Conservation (phyloP, 805 yeast genomes). For the Lipomyces sp. region DNA sequence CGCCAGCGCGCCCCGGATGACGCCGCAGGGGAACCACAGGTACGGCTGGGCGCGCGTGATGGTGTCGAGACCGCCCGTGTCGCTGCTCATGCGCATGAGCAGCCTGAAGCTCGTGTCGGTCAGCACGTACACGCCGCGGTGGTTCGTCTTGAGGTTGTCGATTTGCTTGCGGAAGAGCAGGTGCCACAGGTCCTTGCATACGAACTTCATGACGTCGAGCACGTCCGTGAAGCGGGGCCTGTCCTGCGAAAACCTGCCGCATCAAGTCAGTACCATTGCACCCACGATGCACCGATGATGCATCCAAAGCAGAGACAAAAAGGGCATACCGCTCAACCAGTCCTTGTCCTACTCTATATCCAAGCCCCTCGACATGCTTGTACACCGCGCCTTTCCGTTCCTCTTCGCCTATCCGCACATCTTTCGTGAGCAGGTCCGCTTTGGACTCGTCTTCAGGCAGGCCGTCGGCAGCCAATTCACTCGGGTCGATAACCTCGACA, state of each 20-base stretch:
- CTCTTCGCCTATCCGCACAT: slow-evolving; percentile 11
- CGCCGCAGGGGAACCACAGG: slow-evolving; percentile 71
- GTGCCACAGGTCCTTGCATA: slow-evolving; percentile 91
- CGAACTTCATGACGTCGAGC: slow-evolving; percentile 82
- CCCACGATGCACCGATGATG: slow-evolving; percentile 20
- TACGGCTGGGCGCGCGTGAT: slow-evolving; percentile 43
- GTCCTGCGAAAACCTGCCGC: slow-evolving; percentile 38
- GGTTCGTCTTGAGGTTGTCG: slow-evolving; percentile 89
- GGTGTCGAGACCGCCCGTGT: slow-evolving; percentile 35
- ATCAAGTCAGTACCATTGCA: not conserved
- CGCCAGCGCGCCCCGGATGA: slow-evolving; percentile 67
- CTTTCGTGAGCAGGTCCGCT: slow-evolving; percentile 2
- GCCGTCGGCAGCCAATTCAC: slow-evolving; percentile 1
- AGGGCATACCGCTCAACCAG: slow-evolving; percentile 47
- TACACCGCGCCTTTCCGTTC: slow-evolving; percentile 48
- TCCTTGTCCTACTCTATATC: slow-evolving; percentile 65
- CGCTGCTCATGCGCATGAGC: slow-evolving; percentile 48
- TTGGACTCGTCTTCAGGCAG: not conserved
- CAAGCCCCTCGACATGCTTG: slow-evolving; percentile 61
- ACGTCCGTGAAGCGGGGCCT: slow-evolving; percentile 55
- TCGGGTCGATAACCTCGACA: slow-evolving; percentile 44
- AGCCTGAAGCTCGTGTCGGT: slow-evolving; percentile 63
- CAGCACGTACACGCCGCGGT: slow-evolving; percentile 76
- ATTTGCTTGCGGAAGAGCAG: slow-evolving; percentile 76
- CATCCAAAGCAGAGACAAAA: no score